These are phyloP conservation scores for Aspergillus spinulosporus DNA, from an alignment of 2,329 filamentous ascomycete species.

Conservation along the genomic window DNA sequence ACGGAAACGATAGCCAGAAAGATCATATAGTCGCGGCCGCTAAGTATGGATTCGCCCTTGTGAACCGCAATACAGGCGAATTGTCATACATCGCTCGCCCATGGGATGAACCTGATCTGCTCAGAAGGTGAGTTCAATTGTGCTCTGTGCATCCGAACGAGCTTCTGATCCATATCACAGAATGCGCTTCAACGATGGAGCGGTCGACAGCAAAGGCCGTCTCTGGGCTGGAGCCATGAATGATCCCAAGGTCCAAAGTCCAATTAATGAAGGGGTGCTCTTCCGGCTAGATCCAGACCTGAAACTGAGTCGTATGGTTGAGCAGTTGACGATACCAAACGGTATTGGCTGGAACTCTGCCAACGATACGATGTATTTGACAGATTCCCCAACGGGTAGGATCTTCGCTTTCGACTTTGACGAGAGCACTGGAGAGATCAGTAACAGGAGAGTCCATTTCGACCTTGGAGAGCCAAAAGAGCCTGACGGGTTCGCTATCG, in stretches of 20 bases:
- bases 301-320: slow-evolving; percentile 60
- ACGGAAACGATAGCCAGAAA: slow-evolving; percentile 50
- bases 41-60: slow-evolving; percentile 78
- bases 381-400: slow-evolving; percentile 69
- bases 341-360: slow-evolving; percentile 77
- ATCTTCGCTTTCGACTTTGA: slow-evolving; percentile 78
- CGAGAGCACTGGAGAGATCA: slow-evolving; percentile 60
- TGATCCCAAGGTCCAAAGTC: slow-evolving; percentile 66
- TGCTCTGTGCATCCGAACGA: slow-evolving; percentile 1
- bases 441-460: slow-evolving; percentile 72
- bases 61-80: slow-evolving; percentile 63
- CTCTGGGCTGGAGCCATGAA: slow-evolving; percentile 90
- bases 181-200: slow-evolving; percentile 74
- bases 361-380: slow-evolving; percentile 75
- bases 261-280: slow-evolving; percentile 62
- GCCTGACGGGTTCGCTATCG: slow-evolving; percentile 83
- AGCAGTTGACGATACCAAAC: slow-evolving; percentile 76
- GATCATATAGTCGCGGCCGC: slow-evolving; percentile 73
- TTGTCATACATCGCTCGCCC: slow-evolving; percentile 59
- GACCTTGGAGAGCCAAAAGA: slow-evolving; percentile 62
- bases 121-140: slow-evolving; percentile 41
- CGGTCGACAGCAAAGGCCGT: slow-evolving; percentile 73
- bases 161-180: slow-evolving; percentile 31
- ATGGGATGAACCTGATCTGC: slow-evolving; percentile 52
- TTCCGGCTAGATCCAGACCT: slow-evolving; percentile 68